Evolutionary conservation across 768 basidiomycete species (phyloP), one percentile per base, ranked within the genome.

Genomic region (Polyporus arcularius): DNA sequence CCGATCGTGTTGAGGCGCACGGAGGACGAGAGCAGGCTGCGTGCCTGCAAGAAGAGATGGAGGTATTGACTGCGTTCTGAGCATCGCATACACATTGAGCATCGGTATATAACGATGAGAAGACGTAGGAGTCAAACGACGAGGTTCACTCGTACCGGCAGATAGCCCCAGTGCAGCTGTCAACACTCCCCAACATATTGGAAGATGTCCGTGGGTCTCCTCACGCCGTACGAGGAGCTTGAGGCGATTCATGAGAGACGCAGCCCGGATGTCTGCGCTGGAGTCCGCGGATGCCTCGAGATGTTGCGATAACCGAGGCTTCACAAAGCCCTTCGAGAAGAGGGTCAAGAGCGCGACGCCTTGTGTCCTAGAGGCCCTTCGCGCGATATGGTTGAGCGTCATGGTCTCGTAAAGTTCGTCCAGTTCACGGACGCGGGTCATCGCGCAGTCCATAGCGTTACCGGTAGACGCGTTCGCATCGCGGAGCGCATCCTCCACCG

Each of bases 1-100:
- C 97, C 97, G 64, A 97, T 81, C 28, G 84, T 83, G 73, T 98
- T 98, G 68, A 98, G 79, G 7, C 97, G 85, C 16, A 99, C 91
- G 2, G 94, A 88, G 4, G 96, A 94, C 8, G 96, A 98, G 46
- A 98, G 80, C 53, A 98, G 76, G 55, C 93, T 85, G 14, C 97
- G 84, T 4, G 92, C 91, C 66, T 98, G 94, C 5, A 99, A 85
- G 77, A 97, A 98, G 35, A 98, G 85, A 68, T 95, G 90, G 14
- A 99, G 85, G 70, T 92, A 90, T 65, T 89, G 87, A 9, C 92
- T 80, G 31, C 92, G 86, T 65, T 89, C 95, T 98, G 65, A 28
- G 35, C 9, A 43, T 7, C 6, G 43, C 60, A 43, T 35, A 45
- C 38, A 26, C 21, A 28, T 7, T 16, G 12, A 14, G 7, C 28